phyloP scores from a whole-genome alignment of 2,329 filamentous ascomycete species.

The Pestalotiopsis sp. region DNA sequence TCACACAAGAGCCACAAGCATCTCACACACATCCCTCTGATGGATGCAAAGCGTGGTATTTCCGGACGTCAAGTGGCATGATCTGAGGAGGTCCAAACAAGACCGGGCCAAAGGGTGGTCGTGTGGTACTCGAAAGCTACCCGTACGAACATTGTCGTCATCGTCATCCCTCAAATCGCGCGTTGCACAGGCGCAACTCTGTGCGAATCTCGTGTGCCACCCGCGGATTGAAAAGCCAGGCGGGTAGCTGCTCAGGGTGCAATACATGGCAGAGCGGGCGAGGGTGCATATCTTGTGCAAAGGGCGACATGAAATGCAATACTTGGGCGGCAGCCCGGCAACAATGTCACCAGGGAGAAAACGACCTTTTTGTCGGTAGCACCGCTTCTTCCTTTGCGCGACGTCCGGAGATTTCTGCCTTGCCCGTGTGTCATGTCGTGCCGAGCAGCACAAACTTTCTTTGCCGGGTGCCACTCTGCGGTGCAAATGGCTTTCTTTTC shows the following conservation, averaged over 20 bases:
- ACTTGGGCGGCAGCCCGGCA: background rate
- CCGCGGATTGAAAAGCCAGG: background rate
- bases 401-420: slow-evolving; percentile 3
- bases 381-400: background rate
- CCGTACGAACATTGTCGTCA: background rate
- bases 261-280: background rate
- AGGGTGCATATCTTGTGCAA: background rate
- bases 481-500: no score
- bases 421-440: background rate
- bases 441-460: background rate
- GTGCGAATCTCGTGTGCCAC: background rate
- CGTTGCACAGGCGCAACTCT: background rate
- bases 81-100: background rate
- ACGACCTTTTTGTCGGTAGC: background rate
- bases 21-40: background rate
- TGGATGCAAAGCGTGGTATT: background rate
- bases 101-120: background rate
- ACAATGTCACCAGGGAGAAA: background rate
- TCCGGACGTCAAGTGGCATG: background rate
- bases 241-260: background rate
- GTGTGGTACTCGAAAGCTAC: background rate
- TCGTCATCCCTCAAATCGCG: background rate
- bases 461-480: background rate
- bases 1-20: background rate
- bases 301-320: background rate